Conservation (phyloP, 768 basidiomycete species). For the Tricholoma bakamatsutake region DNA sequence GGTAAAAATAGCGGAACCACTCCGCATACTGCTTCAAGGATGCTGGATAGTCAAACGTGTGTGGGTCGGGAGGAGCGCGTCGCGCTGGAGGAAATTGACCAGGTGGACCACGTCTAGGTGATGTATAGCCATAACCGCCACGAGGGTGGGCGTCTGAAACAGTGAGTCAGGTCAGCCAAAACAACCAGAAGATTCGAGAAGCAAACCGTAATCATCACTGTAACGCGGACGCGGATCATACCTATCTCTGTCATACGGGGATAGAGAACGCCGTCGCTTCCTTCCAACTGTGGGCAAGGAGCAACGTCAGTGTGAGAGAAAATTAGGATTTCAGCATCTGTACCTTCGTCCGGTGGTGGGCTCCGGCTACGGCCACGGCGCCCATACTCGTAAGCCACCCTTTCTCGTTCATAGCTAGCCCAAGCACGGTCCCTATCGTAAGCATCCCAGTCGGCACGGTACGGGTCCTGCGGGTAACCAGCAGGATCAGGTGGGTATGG, state of each 20-base stretch:
- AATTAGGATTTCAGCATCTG: constrained; percentile 6
- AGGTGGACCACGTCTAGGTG: constrained; percentile 57
- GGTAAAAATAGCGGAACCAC: constrained; percentile 77
- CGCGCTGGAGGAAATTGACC: constrained; percentile 43
- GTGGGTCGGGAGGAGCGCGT: constrained; percentile 71
- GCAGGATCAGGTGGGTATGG: constrained; percentile 45
- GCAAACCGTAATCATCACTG: constrained; percentile 75
- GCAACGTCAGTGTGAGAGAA: constrained; percentile 8
- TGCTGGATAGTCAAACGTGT: constrained; percentile 76
- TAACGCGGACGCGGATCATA: constrained; percentile 82
- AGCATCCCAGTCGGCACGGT: constrained; percentile 62
- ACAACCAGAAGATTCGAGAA: constrained; percentile 4
- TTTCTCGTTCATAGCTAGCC: constrained; percentile 63
- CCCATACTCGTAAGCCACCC: constrained; percentile 59
- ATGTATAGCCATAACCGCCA: constrained; percentile 51
- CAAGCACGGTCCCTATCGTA: constrained; percentile 71
- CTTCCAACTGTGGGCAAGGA: constrained; percentile 39
- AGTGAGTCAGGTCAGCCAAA: constrained; percentile 10
- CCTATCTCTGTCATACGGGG: constrained; percentile 78
- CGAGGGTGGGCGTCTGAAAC: constrained; percentile 60
- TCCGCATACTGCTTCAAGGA: constrained; percentile 81
- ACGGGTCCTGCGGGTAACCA: constrained; percentile 38
- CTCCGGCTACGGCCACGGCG: constrained; percentile 76
- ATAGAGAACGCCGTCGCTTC: constrained; percentile 76
- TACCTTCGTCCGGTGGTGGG: constrained; percentile 65